Evolutionary conservation across 306 rosid species (phyloP).

Genomic region (Mimosa bimucronata): DNA sequence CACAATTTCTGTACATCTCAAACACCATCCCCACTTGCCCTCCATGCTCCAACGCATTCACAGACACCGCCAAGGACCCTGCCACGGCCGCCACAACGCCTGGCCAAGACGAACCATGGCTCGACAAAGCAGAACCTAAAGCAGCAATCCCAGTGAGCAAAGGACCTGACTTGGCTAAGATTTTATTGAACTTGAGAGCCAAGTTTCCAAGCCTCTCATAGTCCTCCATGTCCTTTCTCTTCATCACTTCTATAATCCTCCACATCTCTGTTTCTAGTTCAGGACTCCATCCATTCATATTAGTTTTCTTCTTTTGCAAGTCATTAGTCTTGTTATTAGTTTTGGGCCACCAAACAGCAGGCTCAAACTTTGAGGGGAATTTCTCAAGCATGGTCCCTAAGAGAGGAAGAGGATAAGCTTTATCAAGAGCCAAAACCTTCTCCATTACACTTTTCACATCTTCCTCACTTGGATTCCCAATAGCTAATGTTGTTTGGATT

Average conservation of each 20-base stretch:
- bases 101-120: slow-evolving; percentile 29
- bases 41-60: slow-evolving; percentile 64
- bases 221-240: slow-evolving; percentile 60
- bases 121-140: slow-evolving; percentile 47
- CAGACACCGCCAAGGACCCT: slow-evolving; percentile 54
- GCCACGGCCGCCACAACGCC: slow-evolving; percentile 43
- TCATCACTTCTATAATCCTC: slow-evolving; percentile 51
- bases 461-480: slow-evolving; percentile 33
- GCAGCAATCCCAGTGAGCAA: slow-evolving; percentile 70
- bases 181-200: slow-evolving; percentile 58
- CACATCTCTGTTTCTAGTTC: slow-evolving; percentile 54
- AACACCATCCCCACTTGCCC: slow-evolving; percentile 74
- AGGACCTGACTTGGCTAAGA: slow-evolving; percentile 64
- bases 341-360: slow-evolving; percentile 71
- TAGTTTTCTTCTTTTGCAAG: not conserved
- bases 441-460: slow-evolving; percentile 49
- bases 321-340: not conserved
- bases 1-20: slow-evolving; percentile 71
- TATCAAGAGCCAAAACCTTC: slow-evolving; percentile 55
- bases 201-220: slow-evolving; percentile 64
- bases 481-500: slow-evolving; percentile 42
- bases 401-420: slow-evolving; percentile 70
- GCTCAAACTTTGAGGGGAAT: slow-evolving; percentile 51
- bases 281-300: slow-evolving; percentile 66
- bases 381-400: slow-evolving; percentile 69